These are phyloP conservation scores for Strigomonas culicis DNA, from an alignment of 208 protist species.

Conservation along the genomic window DNA sequence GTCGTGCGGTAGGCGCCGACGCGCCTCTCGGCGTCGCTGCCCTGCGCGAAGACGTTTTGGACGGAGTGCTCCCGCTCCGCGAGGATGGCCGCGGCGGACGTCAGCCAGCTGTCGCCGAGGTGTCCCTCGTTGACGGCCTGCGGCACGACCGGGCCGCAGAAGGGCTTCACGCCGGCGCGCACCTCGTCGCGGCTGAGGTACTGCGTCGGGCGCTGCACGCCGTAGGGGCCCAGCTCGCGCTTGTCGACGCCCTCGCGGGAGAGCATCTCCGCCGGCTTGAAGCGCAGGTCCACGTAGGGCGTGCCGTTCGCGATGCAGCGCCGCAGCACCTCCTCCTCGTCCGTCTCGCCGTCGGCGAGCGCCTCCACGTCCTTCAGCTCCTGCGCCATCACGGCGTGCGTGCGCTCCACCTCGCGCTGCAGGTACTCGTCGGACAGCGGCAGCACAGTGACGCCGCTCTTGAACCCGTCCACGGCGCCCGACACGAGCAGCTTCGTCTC, in stretches of 20 bases:
- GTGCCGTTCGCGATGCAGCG: conserved; percentile 24
- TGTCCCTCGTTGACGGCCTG: conserved; percentile 44
- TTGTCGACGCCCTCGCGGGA: conserved; percentile 29
- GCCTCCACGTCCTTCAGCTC: conserved; percentile 13
- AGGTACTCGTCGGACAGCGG: conserved; percentile 30
- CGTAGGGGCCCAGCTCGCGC: conserved; percentile 29
- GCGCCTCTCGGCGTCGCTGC: conserved; percentile 24
- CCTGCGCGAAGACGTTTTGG: conserved; percentile 19
- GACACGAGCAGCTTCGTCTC: conserved; percentile 41
- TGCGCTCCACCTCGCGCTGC: conserved; percentile 7
- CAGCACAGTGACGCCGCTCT: conserved; percentile 27
- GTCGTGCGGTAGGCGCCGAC: conserved; percentile 48
- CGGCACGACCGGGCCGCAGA: conserved; percentile 36
- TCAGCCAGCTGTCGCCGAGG: conserved; percentile 68
- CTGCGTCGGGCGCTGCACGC: conserved; percentile 31
- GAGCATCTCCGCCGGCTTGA: conserved; percentile 27
- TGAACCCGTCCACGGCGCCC: conserved; percentile 33
- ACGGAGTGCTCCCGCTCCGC: conserved; percentile 32
- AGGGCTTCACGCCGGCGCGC: conserved; percentile 16
- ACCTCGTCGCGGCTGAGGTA: conserved; percentile 16
- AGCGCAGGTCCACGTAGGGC: conserved; percentile 46
- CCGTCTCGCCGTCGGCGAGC: conserved; percentile 23
- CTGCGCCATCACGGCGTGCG: conserved; percentile 12
- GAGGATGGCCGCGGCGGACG: conserved; percentile 33
- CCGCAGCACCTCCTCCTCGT: conserved; percentile 39